phyloP scores from a whole-genome alignment of 805 yeast genomes.

The Wickerhamiella azyma region DNA sequence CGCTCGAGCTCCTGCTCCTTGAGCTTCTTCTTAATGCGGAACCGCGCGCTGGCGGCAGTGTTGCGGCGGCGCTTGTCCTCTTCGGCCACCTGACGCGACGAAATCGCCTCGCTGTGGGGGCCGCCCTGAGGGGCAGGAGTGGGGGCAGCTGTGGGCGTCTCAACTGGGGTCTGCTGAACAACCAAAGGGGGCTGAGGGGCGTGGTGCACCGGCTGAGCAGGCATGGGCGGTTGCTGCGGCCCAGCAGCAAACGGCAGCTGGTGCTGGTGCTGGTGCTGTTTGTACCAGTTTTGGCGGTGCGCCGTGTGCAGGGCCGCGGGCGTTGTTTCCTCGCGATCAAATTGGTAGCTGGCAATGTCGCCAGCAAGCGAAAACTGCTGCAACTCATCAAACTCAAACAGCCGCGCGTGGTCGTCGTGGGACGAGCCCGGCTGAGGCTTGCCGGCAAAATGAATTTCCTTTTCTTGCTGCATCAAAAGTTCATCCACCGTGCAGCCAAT shows the following conservation, averaged over 20 bases:
- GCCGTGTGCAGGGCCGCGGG: conserved; percentile 8
- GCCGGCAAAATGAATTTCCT: conserved; percentile 24
- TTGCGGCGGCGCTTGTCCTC: conserved; percentile 72
- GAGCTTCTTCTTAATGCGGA: conserved; percentile 80
- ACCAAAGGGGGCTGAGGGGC: background rate
- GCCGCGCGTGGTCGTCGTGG: background rate
- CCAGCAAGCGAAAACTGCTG: conserved; percentile 25
- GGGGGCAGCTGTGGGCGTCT: background rate
- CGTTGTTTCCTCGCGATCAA: conserved; percentile 2
- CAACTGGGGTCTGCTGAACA: background rate
- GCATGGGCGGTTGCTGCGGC: background rate
- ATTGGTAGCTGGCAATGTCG: conserved; percentile 20
- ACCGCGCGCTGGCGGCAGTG: conserved; percentile 90
- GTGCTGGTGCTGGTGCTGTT: background rate
- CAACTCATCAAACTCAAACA: conserved; percentile 20
- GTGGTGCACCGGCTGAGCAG: background rate
- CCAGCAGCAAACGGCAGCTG: background rate
- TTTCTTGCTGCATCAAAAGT: conserved; percentile 29
- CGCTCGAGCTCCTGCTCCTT: conserved; percentile 86
- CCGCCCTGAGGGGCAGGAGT: background rate
- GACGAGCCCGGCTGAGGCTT: conserved; percentile 11
- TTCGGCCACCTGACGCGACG: conserved; percentile 25
- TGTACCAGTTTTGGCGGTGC: conserved; percentile 6
- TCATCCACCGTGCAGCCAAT: conserved; percentile 30
- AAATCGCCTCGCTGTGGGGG: background rate